Base-by-base conservation (phyloP, 768 basidiomycete genomes). In the Agrocybe praecox region DNA sequence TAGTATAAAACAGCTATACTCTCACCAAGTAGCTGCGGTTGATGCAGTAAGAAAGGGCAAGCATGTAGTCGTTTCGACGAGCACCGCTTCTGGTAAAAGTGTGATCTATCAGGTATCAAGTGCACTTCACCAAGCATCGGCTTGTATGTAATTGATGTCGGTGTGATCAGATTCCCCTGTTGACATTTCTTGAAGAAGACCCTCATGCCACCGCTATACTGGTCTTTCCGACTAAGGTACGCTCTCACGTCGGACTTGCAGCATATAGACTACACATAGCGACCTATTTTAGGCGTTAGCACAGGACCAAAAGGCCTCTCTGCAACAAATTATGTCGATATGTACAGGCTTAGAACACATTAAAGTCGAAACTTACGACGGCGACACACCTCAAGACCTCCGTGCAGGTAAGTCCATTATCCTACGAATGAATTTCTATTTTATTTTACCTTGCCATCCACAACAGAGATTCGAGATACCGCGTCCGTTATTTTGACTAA, bases 21-120 rank as follows among this genome's bases (percentile, higher is more conserved):
- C 71, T 11, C 82, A 83, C 55, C 94, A 96, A 72, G 83, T 84
- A 11, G 75, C 76, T 22, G 90, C 94, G 2, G 87, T 96, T 58
- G 80, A 84, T 59, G 80, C 85, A 0, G 74, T 94, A 10, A 70
- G 75, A 14, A 63, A 67, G 49, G 82, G 82, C 7, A 80, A 80
- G 53, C 78, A 93, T 69, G 92, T 94, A 22, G 90, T 96, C 33
- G 90, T 95, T 24, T 94, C 92, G 5, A 96, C 94, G 0, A 89
- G 88, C 60, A 96, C 94, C 8, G 93, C 94, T 7, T 94, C 92
- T 4, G 92, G 92, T 2, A 94, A 94, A 74, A 93, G 90, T 71
- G 74, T 93, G 14, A 92, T 94, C 43, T 94, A 93, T 68, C 92
- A 94, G 76, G 91, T 87, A 40, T 40, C 36, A 29, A 29, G 9